Conservation (phyloP, 192 early-diverging fungal genomes). For the Podila minutissima region DNA sequence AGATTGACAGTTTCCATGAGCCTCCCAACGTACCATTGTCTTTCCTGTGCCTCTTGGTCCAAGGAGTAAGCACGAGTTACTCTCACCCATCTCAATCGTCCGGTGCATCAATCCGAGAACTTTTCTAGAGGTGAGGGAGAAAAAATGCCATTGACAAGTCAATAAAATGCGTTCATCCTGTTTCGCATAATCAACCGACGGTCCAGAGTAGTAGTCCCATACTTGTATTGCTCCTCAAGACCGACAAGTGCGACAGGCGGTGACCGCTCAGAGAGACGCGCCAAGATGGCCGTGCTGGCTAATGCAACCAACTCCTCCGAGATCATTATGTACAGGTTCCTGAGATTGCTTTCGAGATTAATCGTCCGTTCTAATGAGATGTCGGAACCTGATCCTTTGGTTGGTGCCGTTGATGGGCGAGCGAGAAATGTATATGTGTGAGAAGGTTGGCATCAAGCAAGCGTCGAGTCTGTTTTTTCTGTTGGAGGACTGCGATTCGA, state of each 20-base stretch:
- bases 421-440: too few species aligned
- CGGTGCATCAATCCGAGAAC: conserved; percentile 67
- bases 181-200: neutral
- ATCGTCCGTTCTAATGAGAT: too few species aligned
- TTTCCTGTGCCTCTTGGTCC: conserved; percentile 76
- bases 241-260: conserved; percentile 53
- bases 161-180: too few species aligned
- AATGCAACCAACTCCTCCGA: conserved; percentile 11
- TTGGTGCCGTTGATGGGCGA: too few species aligned
- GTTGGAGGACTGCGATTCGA: too few species aligned
- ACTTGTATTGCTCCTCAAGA: conserved; percentile 60
- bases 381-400: too few species aligned
- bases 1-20: neutral
- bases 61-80: conserved; percentile 87
- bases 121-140: conserved; percentile 48
- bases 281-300: conserved; percentile 35
- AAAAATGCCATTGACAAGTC: neutral
- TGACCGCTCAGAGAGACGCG: conserved; percentile 43
- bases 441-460: too few species aligned
- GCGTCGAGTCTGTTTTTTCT: too few species aligned
- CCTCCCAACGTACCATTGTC: conserved; percentile 13
- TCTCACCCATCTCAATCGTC: conserved; percentile 75
- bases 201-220: conserved; percentile 1
- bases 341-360: too few species aligned
- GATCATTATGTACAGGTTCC: neutral